Evolutionary conservation across 345 rosid species (phyloP).

Genomic region (Lumnitzera racemosa): DNA sequence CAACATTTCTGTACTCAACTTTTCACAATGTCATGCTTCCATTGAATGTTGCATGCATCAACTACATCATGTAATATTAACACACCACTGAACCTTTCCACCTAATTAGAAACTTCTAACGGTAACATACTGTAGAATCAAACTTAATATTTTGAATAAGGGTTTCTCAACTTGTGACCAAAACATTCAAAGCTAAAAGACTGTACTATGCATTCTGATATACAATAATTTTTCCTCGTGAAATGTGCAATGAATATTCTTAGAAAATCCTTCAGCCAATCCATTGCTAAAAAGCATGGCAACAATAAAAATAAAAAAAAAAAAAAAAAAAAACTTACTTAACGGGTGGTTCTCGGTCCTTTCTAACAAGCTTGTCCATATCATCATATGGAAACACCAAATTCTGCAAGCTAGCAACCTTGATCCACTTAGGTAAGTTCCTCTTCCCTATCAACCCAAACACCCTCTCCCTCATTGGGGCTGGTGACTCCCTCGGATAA

Average conservation of each 20-base stretch:
- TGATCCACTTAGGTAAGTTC: conserved; percentile 75
- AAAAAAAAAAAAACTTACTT: conserved; percentile 50
- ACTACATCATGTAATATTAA: too few relatives aligned
- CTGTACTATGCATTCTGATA: too few relatives aligned
- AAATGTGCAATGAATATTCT: not conserved
- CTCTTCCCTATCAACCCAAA: conserved; percentile 92
- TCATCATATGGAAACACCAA: conserved; percentile 91
- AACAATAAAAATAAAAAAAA: not conserved
- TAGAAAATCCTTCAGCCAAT: not conserved
- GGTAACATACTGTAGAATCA: too few relatives aligned
- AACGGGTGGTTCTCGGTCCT: conserved; percentile 77
- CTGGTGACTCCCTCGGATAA: conserved; percentile 87
- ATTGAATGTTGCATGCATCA: too few relatives aligned
- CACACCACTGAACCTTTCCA: too few relatives aligned
- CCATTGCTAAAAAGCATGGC: not conserved
- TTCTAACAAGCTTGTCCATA: conserved; percentile 60
- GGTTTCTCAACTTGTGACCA: too few relatives aligned
- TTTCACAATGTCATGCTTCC: not conserved
- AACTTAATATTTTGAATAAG: too few relatives aligned
- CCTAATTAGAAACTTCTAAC: too few relatives aligned
- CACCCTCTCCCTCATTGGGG: conserved; percentile 91
- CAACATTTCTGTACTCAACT: not conserved
- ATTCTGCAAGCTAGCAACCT: conserved; percentile 81
- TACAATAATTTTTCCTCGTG: too few relatives aligned
- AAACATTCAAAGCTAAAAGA: not conserved